These are phyloP conservation scores for Fusarium anguioides DNA, from an alignment of 2,329 filamentous ascomycete species.

Conservation along the genomic window DNA sequence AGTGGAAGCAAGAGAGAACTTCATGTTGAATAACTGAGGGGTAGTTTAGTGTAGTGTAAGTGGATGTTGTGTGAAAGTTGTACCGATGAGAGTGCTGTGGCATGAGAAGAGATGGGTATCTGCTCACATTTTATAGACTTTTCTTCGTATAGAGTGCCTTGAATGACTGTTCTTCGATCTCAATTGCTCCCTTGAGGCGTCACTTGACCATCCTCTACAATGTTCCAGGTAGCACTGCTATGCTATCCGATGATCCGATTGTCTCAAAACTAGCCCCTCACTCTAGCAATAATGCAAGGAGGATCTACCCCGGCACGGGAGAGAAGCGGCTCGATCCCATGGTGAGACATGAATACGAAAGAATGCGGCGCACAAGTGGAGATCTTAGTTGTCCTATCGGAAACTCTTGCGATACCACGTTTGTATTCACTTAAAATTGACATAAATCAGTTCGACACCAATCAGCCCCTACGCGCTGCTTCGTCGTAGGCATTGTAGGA, in stretches of 20 bases:
- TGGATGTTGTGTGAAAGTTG: background rate
- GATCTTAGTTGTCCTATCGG: background rate
- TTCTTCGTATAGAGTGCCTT: accelerated
- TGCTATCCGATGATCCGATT: background rate
- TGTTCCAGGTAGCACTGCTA: background rate
- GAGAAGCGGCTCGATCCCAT: background rate
- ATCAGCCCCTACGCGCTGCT: no score
- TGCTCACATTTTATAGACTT: background rate
- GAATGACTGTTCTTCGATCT: background rate
- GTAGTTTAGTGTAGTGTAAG: background rate
- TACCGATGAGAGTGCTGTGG: no score
- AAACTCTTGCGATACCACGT: background rate
- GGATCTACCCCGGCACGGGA: background rate
- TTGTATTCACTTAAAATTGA: no score
- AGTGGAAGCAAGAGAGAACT: conserved; percentile 14
- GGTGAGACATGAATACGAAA: background rate
- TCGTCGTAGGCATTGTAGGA: no score
- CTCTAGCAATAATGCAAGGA: background rate
- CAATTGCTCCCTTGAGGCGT: no score
- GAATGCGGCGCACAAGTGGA: background rate
- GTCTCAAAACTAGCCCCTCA: background rate
- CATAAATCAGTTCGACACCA: no score
- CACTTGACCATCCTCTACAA: background rate
- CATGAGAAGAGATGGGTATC: accelerated
- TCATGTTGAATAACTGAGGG: background rate